phyloP scores from a whole-genome alignment of 257 asterid species.

The Linaria vulgaris region DNA sequence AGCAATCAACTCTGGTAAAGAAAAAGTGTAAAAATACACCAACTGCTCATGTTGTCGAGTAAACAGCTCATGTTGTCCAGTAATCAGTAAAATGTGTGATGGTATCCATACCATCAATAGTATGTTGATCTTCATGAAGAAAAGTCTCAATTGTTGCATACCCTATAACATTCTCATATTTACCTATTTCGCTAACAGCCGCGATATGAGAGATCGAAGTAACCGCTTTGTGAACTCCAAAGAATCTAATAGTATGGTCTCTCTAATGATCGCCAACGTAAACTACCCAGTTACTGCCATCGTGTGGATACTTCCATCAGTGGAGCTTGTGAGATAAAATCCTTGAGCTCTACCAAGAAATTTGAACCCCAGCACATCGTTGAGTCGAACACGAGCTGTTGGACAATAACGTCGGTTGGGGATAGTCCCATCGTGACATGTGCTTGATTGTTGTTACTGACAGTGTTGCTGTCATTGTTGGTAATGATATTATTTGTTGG shows the following conservation, averaged over 20 bases:
- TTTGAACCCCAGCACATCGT: constrained; percentile 68
- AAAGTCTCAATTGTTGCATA: constrained; percentile 78
- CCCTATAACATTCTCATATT: constrained; percentile 70
- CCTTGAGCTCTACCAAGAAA: constrained; percentile 83
- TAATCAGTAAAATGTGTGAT: constrained; percentile 75
- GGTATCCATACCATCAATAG: constrained; percentile 79
- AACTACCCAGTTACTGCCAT: constrained; percentile 68
- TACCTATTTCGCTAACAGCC: constrained; percentile 74
- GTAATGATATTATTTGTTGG: constrained; percentile 51
- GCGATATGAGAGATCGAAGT: constrained; percentile 76
- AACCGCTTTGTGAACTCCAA: constrained; percentile 84
- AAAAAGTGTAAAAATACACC: not conserved
- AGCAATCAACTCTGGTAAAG: not conserved
- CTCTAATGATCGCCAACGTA: constrained; percentile 50
- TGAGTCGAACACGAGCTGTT: constrained; percentile 88
- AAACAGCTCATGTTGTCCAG: constrained; percentile 61
- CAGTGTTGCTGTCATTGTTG: constrained; percentile 50
- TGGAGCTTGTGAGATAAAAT: constrained; percentile 77
- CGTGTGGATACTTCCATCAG: constrained; percentile 86
- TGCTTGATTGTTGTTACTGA: constrained; percentile 46
- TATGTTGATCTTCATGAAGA: constrained; percentile 71
- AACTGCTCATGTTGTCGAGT: constrained; percentile 54
- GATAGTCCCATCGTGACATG: constrained; percentile 82
- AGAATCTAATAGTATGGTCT: constrained; percentile 69
- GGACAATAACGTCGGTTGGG: constrained; percentile 65